Evolutionary conservation across 2,329 filamentous ascomycete species (phyloP).

Genomic region (Nigrospora sphaerica): DNA sequence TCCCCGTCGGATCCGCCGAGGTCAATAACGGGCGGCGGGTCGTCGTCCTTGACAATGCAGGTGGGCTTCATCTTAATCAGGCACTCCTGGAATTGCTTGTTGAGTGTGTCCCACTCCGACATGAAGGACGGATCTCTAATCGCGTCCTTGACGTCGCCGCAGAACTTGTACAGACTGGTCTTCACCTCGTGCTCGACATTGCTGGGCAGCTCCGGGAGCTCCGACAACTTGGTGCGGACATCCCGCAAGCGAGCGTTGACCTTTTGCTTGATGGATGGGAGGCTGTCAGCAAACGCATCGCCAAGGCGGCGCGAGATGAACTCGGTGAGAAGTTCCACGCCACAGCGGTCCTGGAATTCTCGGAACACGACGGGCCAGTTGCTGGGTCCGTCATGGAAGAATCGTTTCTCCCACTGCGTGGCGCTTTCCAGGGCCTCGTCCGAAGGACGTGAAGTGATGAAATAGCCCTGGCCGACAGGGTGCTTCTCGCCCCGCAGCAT

Average conservation of each 20-base stretch:
- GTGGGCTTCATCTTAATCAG: slow-evolving; percentile 25
- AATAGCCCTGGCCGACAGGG: slow-evolving; percentile 66
- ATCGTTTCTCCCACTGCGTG: slow-evolving; percentile 41
- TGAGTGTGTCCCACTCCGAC: slow-evolving; percentile 22
- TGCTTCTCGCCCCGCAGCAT: slow-evolving; percentile 59
- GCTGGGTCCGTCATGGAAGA: slow-evolving; percentile 36
- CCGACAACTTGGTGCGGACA: slow-evolving; percentile 47
- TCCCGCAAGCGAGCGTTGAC: slow-evolving; percentile 38
- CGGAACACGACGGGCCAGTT: slow-evolving; percentile 44
- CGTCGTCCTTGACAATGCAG: slow-evolving; percentile 19
- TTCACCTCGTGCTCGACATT: slow-evolving; percentile 63
- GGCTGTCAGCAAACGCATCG: slow-evolving; percentile 43
- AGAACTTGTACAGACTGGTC: slow-evolving; percentile 51
- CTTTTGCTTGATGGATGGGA: slow-evolving; percentile 49
- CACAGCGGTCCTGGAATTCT: slow-evolving; percentile 39
- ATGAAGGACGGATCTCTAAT: slow-evolving; percentile 41
- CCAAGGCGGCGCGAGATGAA: slow-evolving; percentile 47
- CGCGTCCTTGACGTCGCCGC: slow-evolving; percentile 42
- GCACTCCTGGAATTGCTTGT: slow-evolving; percentile 23
- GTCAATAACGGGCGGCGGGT: slow-evolving; percentile 16
- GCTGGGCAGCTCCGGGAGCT: slow-evolving; percentile 58
- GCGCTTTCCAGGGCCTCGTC: slow-evolving; percentile 44
- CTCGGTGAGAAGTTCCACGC: slow-evolving; percentile 43
- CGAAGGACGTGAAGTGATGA: slow-evolving; percentile 63
- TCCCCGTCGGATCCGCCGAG: slow-evolving; percentile 20